phyloP scores from a whole-genome alignment of 805 yeast species.

The Lachancea fermentati region DNA sequence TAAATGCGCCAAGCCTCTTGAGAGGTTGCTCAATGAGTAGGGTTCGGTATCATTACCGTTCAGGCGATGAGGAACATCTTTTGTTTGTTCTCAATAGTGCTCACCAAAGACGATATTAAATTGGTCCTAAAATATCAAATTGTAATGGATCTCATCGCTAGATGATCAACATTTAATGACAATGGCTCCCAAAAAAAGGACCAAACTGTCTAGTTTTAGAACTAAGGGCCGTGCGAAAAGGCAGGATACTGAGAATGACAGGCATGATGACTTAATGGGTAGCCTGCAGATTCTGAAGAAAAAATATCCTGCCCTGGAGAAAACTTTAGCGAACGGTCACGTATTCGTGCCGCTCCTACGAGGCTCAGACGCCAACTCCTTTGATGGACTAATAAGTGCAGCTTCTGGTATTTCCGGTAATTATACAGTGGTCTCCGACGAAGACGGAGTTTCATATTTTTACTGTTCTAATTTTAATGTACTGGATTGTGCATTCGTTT shows the following conservation, averaged over 20 bases:
- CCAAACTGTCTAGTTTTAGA: neutral
- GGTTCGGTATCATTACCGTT: too few species aligned
- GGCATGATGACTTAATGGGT: neutral
- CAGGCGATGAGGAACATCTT: too few species aligned
- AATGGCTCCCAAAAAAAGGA: neutral
- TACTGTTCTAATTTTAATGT: conserved; percentile 1
- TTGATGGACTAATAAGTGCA: neutral
- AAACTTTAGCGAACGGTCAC: conserved; percentile 14
- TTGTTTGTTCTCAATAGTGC: too few species aligned
- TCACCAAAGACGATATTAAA: neutral
- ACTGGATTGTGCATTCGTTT: conserved; percentile 1
- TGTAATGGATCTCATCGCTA: too few species aligned
- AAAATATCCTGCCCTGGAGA: conserved; percentile 4
- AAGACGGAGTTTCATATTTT: neutral
- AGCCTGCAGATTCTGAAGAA: neutral
- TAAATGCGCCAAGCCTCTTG: too few species aligned
- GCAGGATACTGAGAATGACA: too few species aligned
- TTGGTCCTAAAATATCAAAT: too few species aligned
- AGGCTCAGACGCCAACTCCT: neutral
- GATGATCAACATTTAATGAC: neutral
- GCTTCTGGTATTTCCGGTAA: neutral
- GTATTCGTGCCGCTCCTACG: conserved; percentile 12
- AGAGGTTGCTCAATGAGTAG: too few species aligned
- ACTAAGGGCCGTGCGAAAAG: neutral
- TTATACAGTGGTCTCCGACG: neutral